phyloP scores from a whole-genome alignment of 345 rosid species.

The Mercurialis annua region DNA sequence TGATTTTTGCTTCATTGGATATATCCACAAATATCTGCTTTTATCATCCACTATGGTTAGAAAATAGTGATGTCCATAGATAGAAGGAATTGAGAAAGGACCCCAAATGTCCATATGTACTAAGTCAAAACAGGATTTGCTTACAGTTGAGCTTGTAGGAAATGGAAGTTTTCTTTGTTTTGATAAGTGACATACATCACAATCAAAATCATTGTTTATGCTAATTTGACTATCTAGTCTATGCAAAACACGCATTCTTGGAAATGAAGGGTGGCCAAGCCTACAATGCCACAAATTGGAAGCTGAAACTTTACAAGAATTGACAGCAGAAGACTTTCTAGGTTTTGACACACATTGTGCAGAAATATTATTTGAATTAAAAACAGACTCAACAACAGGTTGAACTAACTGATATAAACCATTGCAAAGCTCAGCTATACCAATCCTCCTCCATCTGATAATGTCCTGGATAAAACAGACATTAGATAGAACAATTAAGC shows the following conservation, averaged over 20 bases:
- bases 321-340: background rate
- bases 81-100: background rate
- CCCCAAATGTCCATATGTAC: background rate
- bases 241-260: background rate
- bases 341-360: background rate
- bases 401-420: background rate
- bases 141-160: background rate
- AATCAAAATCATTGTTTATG: too few relatives aligned
- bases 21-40: background rate
- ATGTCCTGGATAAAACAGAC: background rate
- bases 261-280: background rate
- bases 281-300: too few relatives aligned
- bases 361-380: background rate
- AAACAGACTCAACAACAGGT: too few relatives aligned
- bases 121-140: background rate
- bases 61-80: background rate
- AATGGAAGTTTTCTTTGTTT: background rate
- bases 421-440: background rate
- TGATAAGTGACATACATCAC: too few relatives aligned
- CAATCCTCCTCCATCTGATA: background rate
- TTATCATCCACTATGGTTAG: background rate
- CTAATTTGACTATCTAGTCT: background rate
- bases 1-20: background rate
- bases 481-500: background rate
- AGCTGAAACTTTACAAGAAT: background rate